These are phyloP conservation scores for Sclerotiophoma versabilis DNA, from an alignment of 2,329 filamentous ascomycete species.

Conservation along the genomic window DNA sequence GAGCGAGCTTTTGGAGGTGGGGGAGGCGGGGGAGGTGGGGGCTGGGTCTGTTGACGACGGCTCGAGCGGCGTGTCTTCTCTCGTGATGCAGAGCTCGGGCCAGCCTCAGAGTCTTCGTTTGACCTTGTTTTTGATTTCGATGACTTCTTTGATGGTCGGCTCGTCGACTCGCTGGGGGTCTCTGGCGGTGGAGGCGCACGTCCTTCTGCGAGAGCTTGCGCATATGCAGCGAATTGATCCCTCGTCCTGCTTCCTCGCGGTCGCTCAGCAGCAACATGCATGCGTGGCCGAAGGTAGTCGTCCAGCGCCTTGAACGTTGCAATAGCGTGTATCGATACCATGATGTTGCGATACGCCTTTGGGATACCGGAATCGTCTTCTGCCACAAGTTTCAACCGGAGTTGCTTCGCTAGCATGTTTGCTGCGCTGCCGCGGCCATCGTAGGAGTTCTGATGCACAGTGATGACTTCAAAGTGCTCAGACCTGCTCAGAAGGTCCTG, in stretches of 20 bases:
- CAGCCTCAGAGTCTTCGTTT: conserved; percentile 56
- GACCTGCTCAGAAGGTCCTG: conserved; percentile 95
- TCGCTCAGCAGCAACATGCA: conserved; percentile 79
- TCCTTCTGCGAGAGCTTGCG: conserved; percentile 68
- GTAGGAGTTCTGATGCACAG: conserved; percentile 89
- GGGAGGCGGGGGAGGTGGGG: conserved; percentile 62
- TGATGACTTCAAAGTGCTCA: conserved; percentile 97
- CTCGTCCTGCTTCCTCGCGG: conserved; percentile 66
- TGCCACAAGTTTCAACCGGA: conserved; percentile 85
- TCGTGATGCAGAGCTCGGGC: conserved; percentile 55
- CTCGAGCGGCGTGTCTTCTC: conserved; percentile 73
- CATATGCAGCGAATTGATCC: conserved; percentile 76
- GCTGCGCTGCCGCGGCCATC: conserved; percentile 91
- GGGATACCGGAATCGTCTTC: conserved; percentile 93
- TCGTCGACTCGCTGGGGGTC: conserved; percentile 43
- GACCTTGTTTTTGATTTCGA: conserved; percentile 41
- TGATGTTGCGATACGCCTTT: conserved; percentile 85
- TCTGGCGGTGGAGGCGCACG: conserved; percentile 47
- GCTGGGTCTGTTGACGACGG: conserved; percentile 60
- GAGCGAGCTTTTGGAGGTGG: conserved; percentile 54
- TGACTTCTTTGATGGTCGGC: conserved; percentile 39
- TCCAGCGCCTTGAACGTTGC: conserved; percentile 97
- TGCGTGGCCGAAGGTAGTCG: conserved; percentile 91
- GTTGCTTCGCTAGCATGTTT: conserved; percentile 95
- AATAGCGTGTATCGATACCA: conserved; percentile 98